Conservation (phyloP, 352 stramenopile genomes). For the Thraustochytrium sp. region DNA sequence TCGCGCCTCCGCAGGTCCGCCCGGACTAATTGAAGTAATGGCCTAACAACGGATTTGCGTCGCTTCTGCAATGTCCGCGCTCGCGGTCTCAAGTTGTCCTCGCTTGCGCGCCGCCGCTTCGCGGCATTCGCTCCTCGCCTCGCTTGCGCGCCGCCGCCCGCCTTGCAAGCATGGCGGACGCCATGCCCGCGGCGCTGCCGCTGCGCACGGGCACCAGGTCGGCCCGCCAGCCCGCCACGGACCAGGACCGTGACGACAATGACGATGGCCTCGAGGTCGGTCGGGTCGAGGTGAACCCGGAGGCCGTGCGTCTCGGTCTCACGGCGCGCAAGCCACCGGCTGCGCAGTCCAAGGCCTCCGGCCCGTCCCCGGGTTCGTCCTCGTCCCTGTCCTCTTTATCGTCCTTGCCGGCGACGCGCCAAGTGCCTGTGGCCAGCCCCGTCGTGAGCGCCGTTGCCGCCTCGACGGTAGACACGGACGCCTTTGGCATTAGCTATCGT, state of each 20-base stretch:
- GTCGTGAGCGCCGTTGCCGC: too few species aligned
- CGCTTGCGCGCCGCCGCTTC: not conserved
- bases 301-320: constrained; percentile 1
- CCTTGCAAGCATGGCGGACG: not conserved
- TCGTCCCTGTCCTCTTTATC: too few species aligned
- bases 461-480: too few species aligned
- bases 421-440: too few species aligned
- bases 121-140: not conserved
- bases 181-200: not conserved
- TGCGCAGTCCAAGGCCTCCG: not conserved
- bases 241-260: not conserved
- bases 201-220: too few species aligned
- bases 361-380: not conserved
- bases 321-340: not conserved
- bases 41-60: too few species aligned
- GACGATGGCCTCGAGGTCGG: not conserved
- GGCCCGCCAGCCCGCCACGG: too few species aligned
- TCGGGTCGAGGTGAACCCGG: constrained; percentile 17
- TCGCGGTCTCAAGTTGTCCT: too few species aligned
- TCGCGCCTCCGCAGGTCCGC: too few species aligned
- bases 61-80: too few species aligned
- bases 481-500: not conserved
- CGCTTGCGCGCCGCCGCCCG: not conserved
- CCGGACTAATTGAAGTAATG: too few species aligned
- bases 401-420: too few species aligned